Base-by-base conservation (phyloP, 305 asterid species). In the Fraxinus paxiana region DNA sequence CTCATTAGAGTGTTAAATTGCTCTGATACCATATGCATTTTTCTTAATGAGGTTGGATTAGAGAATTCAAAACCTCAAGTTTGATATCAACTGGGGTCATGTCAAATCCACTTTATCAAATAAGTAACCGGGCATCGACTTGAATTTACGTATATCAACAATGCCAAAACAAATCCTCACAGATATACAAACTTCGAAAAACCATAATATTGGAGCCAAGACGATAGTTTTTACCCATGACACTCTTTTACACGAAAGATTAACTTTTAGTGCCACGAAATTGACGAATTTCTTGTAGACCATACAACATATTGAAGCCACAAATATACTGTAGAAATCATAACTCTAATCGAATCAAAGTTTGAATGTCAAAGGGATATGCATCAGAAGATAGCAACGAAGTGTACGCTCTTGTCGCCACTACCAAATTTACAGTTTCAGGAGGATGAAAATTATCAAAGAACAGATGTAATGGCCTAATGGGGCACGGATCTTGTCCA, bases 371-470 rank as follows among this genome's bases (percentile, higher is more conserved):
- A 41, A 59, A 26, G 10, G 80, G 80, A 38, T 75, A 26, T 1
- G 80, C 70, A 65, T 74, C 84, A 2, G 80, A 75, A 3, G 80
- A 20, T 9, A 54, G 33, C n/a, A 26, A 30, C 10, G 84, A 75
- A 43, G 48, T 34, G 59, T 79, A 79, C 7, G 75, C 37, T 73
- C 71, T 75, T 5, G 26, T 18, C 3, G 75, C 80, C 20, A 48
- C 35, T 30, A 41, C 28, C 71, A 61, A 20, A 35, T 83, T 73
- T 6, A 63, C 83, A 73, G 75, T 38, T 35, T 79, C 83, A 0
- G 80, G 31, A 20, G 85, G 85, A 74, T 83, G 85, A 18, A 30
- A 78, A 24, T 73, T 73, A 79, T 83, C 85, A 63, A 73, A 83
- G 28, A 78, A 83, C 13, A 74, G 17, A 22, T 79, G 74, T 18